These are phyloP conservation scores for Phytophthora brassicae DNA, from an alignment of 352 stramenopile genomes.

Conservation along the genomic window DNA sequence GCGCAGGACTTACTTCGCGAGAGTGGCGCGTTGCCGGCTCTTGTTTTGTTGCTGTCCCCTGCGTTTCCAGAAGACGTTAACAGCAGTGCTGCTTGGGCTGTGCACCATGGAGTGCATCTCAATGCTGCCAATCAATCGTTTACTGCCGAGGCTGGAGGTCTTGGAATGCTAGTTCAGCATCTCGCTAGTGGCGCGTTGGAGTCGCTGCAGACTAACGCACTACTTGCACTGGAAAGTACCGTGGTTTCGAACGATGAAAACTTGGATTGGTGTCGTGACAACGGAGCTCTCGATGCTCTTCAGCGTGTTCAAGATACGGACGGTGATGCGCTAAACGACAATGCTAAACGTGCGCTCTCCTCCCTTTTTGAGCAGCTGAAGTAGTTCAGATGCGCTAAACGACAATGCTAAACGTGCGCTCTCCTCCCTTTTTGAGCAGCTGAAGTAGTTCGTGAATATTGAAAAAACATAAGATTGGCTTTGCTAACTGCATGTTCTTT, in stretches of 20 bases:
- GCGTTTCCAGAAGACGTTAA: slow-evolving; percentile 67
- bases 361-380: slow-evolving; percentile 52
- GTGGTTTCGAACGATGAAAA: slow-evolving; percentile 54
- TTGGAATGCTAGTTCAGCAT: slow-evolving; percentile 62
- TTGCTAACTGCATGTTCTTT: slow-evolving; percentile 3
- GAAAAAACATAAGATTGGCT: slow-evolving; percentile 3
- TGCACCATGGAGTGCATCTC: slow-evolving; percentile 66
- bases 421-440: slow-evolving; percentile 43
- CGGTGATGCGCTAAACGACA: slow-evolving; percentile 54
- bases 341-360: slow-evolving; percentile 50
- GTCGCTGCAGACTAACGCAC: slow-evolving; percentile 65
- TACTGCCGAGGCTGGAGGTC: slow-evolving; percentile 55
- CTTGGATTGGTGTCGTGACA: slow-evolving; percentile 43
- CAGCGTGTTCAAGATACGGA: slow-evolving; percentile 45
- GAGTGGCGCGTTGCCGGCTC: slow-evolving; percentile 50
- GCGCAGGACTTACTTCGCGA: slow-evolving; percentile 63
- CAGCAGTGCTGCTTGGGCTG: slow-evolving; percentile 72
- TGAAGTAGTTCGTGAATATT: slow-evolving; percentile 36
- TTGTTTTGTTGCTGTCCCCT: slow-evolving; percentile 66
- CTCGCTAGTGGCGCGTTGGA: slow-evolving; percentile 38
- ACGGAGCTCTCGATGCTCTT: slow-evolving; percentile 42
- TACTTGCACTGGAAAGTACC: slow-evolving; percentile 65
- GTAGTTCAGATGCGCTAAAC: slow-evolving; percentile 48
- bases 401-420: slow-evolving; percentile 55
- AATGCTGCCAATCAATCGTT: slow-evolving; percentile 68